phyloP scores from a whole-genome alignment of 371 early-diverging fungal species.

The Mortierella sp. region DNA sequence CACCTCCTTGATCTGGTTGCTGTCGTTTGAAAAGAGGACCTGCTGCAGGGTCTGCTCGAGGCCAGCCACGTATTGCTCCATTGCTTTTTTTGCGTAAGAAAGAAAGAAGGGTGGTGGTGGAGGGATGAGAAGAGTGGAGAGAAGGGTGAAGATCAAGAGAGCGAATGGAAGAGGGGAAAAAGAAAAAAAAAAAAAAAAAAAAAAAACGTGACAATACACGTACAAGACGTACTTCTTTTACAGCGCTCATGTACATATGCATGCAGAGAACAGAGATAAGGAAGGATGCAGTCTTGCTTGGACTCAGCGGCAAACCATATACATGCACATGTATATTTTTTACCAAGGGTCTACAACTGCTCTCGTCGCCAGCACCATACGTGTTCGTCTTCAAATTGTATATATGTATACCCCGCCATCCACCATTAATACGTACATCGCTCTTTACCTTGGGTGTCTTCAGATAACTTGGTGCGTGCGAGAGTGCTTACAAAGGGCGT shows the following conservation, averaged over 20 bases:
- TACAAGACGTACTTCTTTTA: no score
- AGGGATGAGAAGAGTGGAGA: conserved; percentile 11
- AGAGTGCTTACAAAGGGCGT: background rate
- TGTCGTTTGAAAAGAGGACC: conserved; percentile 48
- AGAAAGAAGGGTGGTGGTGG: background rate
- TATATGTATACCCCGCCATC: no score
- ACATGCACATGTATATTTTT: no score
- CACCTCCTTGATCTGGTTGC: conserved; percentile 51
- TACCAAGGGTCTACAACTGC: no score
- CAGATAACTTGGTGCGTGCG: background rate
- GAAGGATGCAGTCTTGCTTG: no score
- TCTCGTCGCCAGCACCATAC: no score
- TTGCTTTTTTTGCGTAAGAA: background rate
- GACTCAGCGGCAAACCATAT: no score
- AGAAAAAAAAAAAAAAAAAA: conserved; percentile 11
- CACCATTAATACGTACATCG: no score
- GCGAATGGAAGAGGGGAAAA: background rate
- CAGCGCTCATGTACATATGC: no score
- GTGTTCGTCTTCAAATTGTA: no score
- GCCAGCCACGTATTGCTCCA: conserved; percentile 47
- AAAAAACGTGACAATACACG: background rate
- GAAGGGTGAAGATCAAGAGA: background rate
- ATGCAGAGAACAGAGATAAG: no score
- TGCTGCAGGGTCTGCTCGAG: conserved; percentile 47
- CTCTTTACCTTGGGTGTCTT: no score